A percentile compares a stretch with the other conserved stretches of the same genome.
Conservation (phyloP, 2,329 filamentous ascomycete genomes). For the Trichoderma harzianum region DNA sequence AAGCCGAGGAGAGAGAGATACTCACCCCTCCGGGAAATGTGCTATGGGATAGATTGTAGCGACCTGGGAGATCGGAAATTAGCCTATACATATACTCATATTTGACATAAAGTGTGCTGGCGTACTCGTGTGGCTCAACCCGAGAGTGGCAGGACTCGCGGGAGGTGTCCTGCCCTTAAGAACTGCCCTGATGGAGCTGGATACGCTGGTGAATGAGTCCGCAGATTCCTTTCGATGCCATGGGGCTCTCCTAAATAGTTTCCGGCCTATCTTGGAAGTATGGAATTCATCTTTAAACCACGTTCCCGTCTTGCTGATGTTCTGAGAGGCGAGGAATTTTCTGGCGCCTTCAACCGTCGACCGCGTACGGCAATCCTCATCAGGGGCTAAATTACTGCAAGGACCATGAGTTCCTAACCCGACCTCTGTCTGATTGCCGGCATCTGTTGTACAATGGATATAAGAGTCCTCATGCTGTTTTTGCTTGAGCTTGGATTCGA, state of each 20-base stretch:
- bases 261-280: slow-evolving; percentile 31
- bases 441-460: neutral
- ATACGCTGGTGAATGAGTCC: slow-evolving; percentile 37
- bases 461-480: neutral
- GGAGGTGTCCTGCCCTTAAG: slow-evolving; percentile 37
- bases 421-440: neutral
- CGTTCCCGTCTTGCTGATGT: slow-evolving; percentile 24
- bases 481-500: slow-evolving; percentile 25
- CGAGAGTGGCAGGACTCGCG: slow-evolving; percentile 26
- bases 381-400: neutral
- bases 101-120: neutral
- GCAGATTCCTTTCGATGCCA: slow-evolving; percentile 40
- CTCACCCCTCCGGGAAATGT: slow-evolving; percentile 37
- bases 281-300: slow-evolving; percentile 34
- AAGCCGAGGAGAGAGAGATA: neutral
- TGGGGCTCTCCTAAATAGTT: slow-evolving; percentile 40
- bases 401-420: neutral
- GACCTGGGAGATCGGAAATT: slow-evolving; percentile 12
- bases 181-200: slow-evolving; percentile 41
- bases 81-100: neutral
- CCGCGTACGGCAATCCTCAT: slow-evolving; percentile 18
- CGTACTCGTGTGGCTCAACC: slow-evolving; percentile 19
- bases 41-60: slow-evolving; percentile 19
- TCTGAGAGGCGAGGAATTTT: slow-evolving; percentile 22
- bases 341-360: slow-evolving; percentile 18